phyloP scores from a whole-genome alignment of 1,284 basidiomycete species.

The Ustilago lituana region DNA sequence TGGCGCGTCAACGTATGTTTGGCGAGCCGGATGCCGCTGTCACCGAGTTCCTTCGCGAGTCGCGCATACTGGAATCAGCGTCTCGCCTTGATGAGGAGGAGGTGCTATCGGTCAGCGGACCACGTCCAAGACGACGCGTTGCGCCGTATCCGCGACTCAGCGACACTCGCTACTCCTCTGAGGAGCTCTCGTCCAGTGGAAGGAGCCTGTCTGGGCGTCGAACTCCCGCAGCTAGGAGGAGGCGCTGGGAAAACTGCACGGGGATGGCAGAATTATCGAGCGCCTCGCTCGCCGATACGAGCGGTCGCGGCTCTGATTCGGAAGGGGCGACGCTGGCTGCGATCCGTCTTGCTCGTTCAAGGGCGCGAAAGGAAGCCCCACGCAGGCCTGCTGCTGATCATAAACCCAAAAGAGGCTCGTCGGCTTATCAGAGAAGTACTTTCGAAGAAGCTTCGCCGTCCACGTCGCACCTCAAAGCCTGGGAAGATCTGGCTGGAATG shows the following conservation, averaged over 20 bases:
- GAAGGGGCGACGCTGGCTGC: slow-evolving; percentile 16
- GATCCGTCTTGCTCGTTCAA: not conserved
- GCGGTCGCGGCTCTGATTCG: slow-evolving; percentile 17
- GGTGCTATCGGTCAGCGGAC: slow-evolving; percentile 10
- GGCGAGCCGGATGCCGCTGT: slow-evolving; percentile 24
- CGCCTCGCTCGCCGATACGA: slow-evolving; percentile 13
- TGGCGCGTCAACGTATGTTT: slow-evolving; percentile 36
- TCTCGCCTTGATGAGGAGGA: slow-evolving; percentile 2
- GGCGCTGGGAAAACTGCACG: slow-evolving; percentile 6
- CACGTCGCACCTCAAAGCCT: not conserved
- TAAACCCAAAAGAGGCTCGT: not conserved
- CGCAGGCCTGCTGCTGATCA: not conserved
- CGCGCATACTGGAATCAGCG: slow-evolving; percentile 1
- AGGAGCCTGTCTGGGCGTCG: slow-evolving; percentile 9
- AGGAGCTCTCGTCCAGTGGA: slow-evolving; percentile 32
- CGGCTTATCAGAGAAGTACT: not conserved
- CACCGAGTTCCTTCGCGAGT: slow-evolving; percentile 9
- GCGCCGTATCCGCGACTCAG: slow-evolving; percentile 18
- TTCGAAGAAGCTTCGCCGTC: not conserved
- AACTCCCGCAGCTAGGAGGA: not conserved
- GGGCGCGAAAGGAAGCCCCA: not conserved
- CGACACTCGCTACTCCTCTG: slow-evolving; percentile 12
- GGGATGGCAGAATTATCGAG: slow-evolving; percentile 24
- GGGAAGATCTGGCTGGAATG: slow-evolving; percentile 18
- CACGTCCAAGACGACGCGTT: slow-evolving; percentile 23